Evolutionary conservation across 805 yeast genomes (phyloP), one percentile per base, ranked within the genome.

Genomic region (Blastobotrys attinorum): DNA sequence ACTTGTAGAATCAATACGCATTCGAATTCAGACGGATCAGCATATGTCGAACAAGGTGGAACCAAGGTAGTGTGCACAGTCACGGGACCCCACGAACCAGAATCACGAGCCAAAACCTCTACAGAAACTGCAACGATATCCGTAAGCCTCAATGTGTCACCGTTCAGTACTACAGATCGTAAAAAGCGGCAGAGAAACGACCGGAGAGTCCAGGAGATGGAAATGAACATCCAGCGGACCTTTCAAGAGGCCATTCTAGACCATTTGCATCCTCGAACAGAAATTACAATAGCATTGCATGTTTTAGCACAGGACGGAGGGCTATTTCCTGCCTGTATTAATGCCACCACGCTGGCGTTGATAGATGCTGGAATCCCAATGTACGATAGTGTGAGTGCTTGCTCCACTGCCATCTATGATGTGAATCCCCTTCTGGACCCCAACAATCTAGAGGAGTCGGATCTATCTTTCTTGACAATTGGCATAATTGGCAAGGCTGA

Each of bases 311-410:
- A 87, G 56, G 98, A 92, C 57, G 98, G 98, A 31, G 95, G 95
- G 0, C 59, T 90, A 21, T 62, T 90, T 50, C 76, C 95, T 0
- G 72, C 83, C 1, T 77, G 92, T 51, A 72, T 86, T 35, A 92
- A 92, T 59, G 85, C 97, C 7, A 76, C 85, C 35, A 86, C 96
- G 1, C 66, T 92, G 54, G 97, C 96, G 0, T 69, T 92, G 36
- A 78, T 92, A 27, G 97, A 92, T 64, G 97, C 97, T 1, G 97
- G 97, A 40, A 81, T 92, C 37, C 83, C 96, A 3, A 81, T 92
- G 82, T 83, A 82, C 58, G 97, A 92, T 60, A 89, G 86, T 59
- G 82, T 90, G 13, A 76, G 87, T 44, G 79, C 95, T 1, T 75
- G 86, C 13, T 73, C 82, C 22, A 83, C 88, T 3, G 97, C 97